phyloP scores from a whole-genome alignment of 2,329 filamentous ascomycete genomes.

The Arthrobotrys musiformis region DNA sequence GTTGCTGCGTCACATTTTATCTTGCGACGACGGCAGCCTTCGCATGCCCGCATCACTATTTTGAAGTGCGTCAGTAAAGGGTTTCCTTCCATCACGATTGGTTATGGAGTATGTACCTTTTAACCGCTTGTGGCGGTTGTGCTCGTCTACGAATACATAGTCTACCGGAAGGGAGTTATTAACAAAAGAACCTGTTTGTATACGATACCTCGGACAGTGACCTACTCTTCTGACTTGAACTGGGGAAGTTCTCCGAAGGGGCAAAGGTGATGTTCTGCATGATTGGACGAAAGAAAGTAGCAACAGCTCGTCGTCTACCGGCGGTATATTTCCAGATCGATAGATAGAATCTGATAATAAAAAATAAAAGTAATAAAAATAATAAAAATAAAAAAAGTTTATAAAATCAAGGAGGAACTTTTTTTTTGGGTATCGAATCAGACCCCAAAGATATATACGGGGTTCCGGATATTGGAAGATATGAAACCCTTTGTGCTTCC shows the following conservation, averaged over 20 bases:
- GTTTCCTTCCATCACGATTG: neutral
- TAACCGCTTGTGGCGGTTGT: conserved; percentile 95
- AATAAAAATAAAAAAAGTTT: conserved; percentile 57
- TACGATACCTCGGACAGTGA: neutral
- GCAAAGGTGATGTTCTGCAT: conserved; percentile 59
- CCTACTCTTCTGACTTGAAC: conserved; percentile 47
- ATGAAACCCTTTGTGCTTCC: conserved; percentile 22
- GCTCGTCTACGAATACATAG: conserved; percentile 99
- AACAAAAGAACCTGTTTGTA: conserved; percentile 55
- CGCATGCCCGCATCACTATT: conserved; percentile 93
- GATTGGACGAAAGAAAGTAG: conserved; percentile 41
- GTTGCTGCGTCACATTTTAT: conserved; percentile 98
- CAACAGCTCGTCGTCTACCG: neutral
- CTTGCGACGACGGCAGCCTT: conserved; percentile 92
- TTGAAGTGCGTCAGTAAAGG: neutral
- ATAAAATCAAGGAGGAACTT: conserved; percentile 60
- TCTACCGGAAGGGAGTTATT: conserved; percentile 68
- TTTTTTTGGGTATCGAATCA: conserved; percentile 60
- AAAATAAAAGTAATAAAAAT: too few relatives aligned
- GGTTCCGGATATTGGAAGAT: conserved; percentile 6
- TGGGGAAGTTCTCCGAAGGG: conserved; percentile 52
- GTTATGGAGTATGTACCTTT: conserved; percentile 73
- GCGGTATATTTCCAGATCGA: conserved; percentile 42
- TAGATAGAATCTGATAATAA: conserved; percentile 28
- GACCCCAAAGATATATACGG: conserved; percentile 17